Base-by-base conservation (phyloP, 495 filamentous ascomycete species). In the Cenococcum geophilum region DNA sequence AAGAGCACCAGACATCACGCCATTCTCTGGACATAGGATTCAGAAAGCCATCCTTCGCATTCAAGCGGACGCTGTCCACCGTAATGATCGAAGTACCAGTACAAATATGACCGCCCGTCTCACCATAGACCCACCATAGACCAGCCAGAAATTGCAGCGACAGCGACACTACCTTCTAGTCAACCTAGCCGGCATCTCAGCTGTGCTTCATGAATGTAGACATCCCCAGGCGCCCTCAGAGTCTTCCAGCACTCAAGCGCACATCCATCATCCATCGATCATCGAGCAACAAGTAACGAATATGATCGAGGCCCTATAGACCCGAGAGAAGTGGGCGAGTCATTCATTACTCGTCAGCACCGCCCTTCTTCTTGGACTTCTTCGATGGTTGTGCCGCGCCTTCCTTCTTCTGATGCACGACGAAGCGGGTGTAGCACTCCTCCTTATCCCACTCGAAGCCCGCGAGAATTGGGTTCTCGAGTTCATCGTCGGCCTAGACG, bases 391-490 rank as follows among this genome's bases (percentile, higher is more conserved):
- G 71, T 9, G 78, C 74, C 12, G 77, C 77, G 34, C 81, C 83
- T 69, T 86, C 80, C 69, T 86, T 87, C 71, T 85, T 88, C 73
- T 91, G 86, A 75, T 95, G 90, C 57, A 96, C 90, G 61, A 89
- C 79, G 64, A 96, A 79, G 25, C 83, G 81, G 62, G 79, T 74
- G 64, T 83, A 86, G 71, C 80, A 89, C 75, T 92, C 89, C 65
- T 93, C 88, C 72, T 89, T 87, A 75, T 92, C 87, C 90, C 91
- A 96, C 78, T 95, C 91, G 79, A 96, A 96, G 60, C 91, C 91
- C 63, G 85, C 85, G 63, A 96, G 83, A 79, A 89, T 85, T 65
- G 91, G 89, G 59, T 82, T 77, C 16, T 89, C 84, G 54, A 96
- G 78, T 71, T 95, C 91, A 71, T 96, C 91, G 67, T 96, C 91